These are phyloP conservation scores for Candida ipomoeae DNA, from an alignment of 805 yeast species.

Conservation along the genomic window DNA sequence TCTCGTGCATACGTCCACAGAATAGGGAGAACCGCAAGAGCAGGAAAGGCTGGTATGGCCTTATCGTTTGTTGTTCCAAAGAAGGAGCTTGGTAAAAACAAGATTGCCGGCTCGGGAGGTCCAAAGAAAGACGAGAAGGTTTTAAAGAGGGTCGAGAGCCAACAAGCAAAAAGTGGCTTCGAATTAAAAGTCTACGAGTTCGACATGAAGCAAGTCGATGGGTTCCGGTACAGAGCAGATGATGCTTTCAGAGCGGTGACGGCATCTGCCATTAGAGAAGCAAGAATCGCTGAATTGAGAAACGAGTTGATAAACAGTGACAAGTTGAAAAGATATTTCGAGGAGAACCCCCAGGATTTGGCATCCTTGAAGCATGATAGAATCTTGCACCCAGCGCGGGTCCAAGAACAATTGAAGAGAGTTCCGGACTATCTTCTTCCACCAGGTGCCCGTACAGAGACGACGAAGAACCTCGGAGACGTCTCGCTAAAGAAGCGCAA, in stretches of 20 bases:
- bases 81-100: conserved; percentile 86
- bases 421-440: conserved; percentile 92
- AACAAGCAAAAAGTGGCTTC: conserved; percentile 69
- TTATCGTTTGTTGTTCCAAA: conserved; percentile 84
- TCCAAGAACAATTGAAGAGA: conserved; percentile 81
- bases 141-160: conserved; percentile 66
- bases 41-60: conserved; percentile 93
- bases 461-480: conserved; percentile 57
- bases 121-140: conserved; percentile 87
- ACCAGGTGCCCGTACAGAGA: conserved; percentile 58
- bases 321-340: conserved; percentile 88
- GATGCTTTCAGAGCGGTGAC: conserved; percentile 97
- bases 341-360: conserved; percentile 94
- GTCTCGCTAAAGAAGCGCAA: conserved; percentile 64
- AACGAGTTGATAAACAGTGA: conserved; percentile 84
- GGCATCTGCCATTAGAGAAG: conserved; percentile 83
- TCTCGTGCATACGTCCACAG: conserved; percentile 89
- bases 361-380: conserved; percentile 87
- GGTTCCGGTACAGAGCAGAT: conserved; percentile 93
- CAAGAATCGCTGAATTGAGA: conserved; percentile 83
- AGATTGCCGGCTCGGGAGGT: conserved; percentile 63
- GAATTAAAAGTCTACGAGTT: conserved; percentile 85
- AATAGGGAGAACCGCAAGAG: conserved; percentile 96
- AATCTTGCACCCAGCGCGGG: conserved; percentile 76
- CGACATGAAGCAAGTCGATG: conserved; percentile 88